Conservation (phyloP, 148 eudicot species). For the Talinum fruticosum region DNA sequence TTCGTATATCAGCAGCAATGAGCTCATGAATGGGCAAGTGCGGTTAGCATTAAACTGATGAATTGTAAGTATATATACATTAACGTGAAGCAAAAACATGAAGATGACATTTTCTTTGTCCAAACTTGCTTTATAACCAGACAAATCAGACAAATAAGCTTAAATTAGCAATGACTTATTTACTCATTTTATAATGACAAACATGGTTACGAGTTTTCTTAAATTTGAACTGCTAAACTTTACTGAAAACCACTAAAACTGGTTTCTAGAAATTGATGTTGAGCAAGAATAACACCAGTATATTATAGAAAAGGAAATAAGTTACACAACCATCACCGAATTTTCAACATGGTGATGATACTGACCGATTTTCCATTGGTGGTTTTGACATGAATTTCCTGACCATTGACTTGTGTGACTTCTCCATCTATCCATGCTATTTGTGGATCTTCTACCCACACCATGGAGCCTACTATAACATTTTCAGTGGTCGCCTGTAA, state of each 20-base stretch:
- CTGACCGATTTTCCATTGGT: conserved; percentile 75
- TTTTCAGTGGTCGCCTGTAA: conserved; percentile 79
- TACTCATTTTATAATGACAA: background rate
- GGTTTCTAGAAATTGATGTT: background rate
- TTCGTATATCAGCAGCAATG: background rate
- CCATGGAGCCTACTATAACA: conserved; percentile 89
- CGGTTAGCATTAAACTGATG: background rate
- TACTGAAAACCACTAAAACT: background rate
- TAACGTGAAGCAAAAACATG: background rate
- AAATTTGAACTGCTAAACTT: background rate
- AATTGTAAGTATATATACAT: too few species aligned
- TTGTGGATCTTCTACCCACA: conserved; percentile 88
- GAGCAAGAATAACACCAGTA: background rate
- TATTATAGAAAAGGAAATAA: background rate
- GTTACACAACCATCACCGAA: background rate
- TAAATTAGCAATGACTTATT: background rate
- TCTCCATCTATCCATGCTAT: conserved; percentile 96
- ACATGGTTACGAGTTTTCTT: background rate
- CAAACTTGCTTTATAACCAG: background rate
- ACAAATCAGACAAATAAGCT: background rate
- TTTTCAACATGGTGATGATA: conserved; percentile 9
- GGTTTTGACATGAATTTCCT: conserved; percentile 67
- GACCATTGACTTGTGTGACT: conserved; percentile 63
- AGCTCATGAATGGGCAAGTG: background rate
- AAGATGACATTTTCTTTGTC: background rate